phyloP scores from a whole-genome alignment of 306 rosid genomes.

The Datisca glomerata region DNA sequence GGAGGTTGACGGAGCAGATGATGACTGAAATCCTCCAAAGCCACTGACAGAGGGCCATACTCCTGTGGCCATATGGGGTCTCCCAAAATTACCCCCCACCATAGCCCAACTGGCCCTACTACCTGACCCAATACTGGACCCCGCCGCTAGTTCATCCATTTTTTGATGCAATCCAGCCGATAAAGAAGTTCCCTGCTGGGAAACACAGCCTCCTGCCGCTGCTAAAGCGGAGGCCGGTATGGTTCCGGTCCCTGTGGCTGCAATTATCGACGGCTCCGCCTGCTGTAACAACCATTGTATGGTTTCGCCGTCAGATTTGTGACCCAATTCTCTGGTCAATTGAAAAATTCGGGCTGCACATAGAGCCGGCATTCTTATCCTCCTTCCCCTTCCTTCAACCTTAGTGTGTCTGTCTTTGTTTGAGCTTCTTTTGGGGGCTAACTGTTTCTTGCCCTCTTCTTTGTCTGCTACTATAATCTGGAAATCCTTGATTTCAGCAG shows the following conservation, averaged over 20 bases:
- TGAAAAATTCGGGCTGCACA: conserved; percentile 95
- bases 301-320: conserved; percentile 97
- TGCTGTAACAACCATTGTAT: conserved; percentile 94
- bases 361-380: conserved; percentile 94
- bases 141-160: conserved; percentile 42
- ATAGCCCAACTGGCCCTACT: conserved; percentile 72
- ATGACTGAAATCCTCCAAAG: conserved; percentile 68
- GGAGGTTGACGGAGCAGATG: conserved; percentile 40
- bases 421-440: conserved; percentile 79
- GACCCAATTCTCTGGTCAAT: conserved; percentile 86
- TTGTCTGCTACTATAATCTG: conserved; percentile 66
- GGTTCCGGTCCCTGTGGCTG: conserved; percentile 84
- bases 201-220: conserved; percentile 49
- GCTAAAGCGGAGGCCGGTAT: conserved; percentile 90
- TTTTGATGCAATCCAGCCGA: conserved; percentile 56
- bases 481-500: conserved; percentile 59
- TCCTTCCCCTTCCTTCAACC: conserved; percentile 90
- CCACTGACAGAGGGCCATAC: conserved; percentile 66
- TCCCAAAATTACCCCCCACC: conserved; percentile 59
- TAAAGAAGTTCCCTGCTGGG: conserved; percentile 52
- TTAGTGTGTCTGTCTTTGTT: conserved; percentile 96
- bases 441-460: conserved; percentile 51
- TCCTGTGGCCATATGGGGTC: conserved; percentile 70
- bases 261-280: conserved; percentile 86
- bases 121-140: conserved; percentile 13